Percentiles rank a stretch among this genome's conserved stretches.
Conservation (phyloP, 2,329 filamentous ascomycete species). For the Pezicula rhizophila region DNA sequence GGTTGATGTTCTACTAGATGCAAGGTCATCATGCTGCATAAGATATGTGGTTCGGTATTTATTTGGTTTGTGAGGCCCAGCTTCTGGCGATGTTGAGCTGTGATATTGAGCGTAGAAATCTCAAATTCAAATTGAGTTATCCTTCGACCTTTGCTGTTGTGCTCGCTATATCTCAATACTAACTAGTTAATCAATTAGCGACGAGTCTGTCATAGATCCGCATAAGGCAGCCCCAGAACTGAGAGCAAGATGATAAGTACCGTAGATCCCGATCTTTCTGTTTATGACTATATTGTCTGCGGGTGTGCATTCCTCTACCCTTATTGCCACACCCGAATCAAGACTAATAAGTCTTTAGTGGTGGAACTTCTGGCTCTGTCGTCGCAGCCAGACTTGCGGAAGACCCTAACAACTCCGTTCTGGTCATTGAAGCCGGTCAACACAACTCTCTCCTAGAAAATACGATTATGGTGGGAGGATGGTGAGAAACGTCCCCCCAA, state of each 20-base stretch:
- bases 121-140: too few species aligned
- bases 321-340: not conserved
- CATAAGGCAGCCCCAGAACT: not conserved
- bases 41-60: too few species aligned
- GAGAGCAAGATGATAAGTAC: conserved; percentile 2
- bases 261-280: conserved; percentile 8
- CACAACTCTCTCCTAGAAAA: conserved; percentile 40
- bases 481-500: conserved; percentile 10
- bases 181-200: too few species aligned
- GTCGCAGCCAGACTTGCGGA: conserved; percentile 49
- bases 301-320: conserved; percentile 10
- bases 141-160: too few species aligned
- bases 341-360: conserved; percentile 17
- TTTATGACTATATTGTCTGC: conserved; percentile 23
- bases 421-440: conserved; percentile 43
- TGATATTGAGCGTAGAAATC: too few species aligned
- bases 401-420: conserved; percentile 38
- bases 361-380: conserved; percentile 42
- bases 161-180: too few species aligned
- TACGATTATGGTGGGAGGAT: conserved; percentile 45
- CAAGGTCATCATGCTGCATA: too few species aligned
- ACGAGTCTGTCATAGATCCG: not conserved
- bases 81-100: too few species aligned
- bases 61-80: too few species aligned
- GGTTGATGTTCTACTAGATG: too few species aligned